These are phyloP conservation scores for Cucumis melo DNA, from an alignment of 306 rosid species.

Conservation along the genomic window DNA sequence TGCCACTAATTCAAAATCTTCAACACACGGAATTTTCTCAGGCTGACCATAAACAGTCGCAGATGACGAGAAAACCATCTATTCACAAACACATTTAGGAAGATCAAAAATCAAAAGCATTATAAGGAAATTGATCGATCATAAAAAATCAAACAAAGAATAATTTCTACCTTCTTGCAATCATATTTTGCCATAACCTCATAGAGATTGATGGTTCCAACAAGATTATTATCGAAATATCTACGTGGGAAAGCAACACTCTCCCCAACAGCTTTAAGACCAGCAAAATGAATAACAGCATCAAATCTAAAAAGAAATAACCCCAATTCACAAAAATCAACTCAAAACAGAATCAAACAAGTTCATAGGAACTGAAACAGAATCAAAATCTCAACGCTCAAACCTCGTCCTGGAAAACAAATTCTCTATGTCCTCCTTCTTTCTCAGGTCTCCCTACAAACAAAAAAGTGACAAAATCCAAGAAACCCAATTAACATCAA, in stretches of 20 bases:
- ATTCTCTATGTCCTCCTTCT: slow-evolving; percentile 62
- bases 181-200: slow-evolving; percentile 65
- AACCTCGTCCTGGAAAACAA: slow-evolving; percentile 55
- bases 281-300: slow-evolving; percentile 91
- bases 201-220: slow-evolving; percentile 78
- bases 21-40: slow-evolving; percentile 67
- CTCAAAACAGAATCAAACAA: not conserved
- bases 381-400: not conserved
- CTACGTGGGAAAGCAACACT: slow-evolving; percentile 64
- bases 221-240: slow-evolving; percentile 54
- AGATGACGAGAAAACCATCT: slow-evolving; percentile 95
- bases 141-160: not conserved
- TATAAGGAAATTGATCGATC: not conserved
- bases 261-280: slow-evolving; percentile 80
- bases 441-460: slow-evolving; percentile 63
- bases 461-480: not conserved
- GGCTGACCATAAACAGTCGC: slow-evolving; percentile 96
- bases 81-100: slow-evolving; percentile 5
- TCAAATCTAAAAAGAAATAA: slow-evolving; percentile 39
- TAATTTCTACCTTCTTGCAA: slow-evolving; percentile 53
- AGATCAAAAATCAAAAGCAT: not conserved
- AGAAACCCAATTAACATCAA: not conserved
- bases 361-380: not conserved
- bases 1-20: slow-evolving; percentile 57
- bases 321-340: not conserved